Conservation (phyloP, 768 basidiomycete genomes). For the Chalciporus sphaerocephalus region DNA sequence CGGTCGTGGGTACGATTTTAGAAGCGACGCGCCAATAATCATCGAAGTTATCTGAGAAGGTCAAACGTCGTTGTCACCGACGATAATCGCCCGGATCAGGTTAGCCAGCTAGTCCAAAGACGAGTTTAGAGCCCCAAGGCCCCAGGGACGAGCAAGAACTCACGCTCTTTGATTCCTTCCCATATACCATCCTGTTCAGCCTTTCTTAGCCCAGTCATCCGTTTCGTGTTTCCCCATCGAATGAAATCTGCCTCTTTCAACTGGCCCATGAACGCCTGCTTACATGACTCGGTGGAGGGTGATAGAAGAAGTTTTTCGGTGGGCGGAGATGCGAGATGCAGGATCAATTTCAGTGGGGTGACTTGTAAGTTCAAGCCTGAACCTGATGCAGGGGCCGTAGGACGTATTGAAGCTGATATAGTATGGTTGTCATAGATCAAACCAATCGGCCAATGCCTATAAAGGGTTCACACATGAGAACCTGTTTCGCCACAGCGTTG, state of each 20-base stretch:
- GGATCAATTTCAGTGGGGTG: slow-evolving; percentile 67
- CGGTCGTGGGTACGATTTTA: slow-evolving; percentile 84
- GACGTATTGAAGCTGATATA: slow-evolving; percentile 55
- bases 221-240: slow-evolving; percentile 92
- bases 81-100: slow-evolving; percentile 14
- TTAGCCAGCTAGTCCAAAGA: slow-evolving; percentile 21
- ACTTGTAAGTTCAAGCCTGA: slow-evolving; percentile 37
- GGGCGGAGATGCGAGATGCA: slow-evolving; percentile 87
- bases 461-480: slow-evolving; percentile 9
- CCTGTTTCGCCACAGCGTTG: not conserved
- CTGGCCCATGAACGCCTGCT: slow-evolving; percentile 92
- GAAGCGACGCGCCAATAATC: slow-evolving; percentile 91
- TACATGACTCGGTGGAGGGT: slow-evolving; percentile 80
- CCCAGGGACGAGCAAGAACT: slow-evolving; percentile 32
- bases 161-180: slow-evolving; percentile 95
- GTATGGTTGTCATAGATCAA: slow-evolving; percentile 86
- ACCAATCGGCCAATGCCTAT: slow-evolving; percentile 98
- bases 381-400: slow-evolving; percentile 34
- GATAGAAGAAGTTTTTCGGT: slow-evolving; percentile 79
- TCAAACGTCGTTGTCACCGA: slow-evolving; percentile 11
- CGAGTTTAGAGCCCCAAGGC: slow-evolving; percentile 19
- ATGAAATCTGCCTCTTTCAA: slow-evolving; percentile 97
- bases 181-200: slow-evolving; percentile 94
- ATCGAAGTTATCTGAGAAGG: slow-evolving; percentile 82
- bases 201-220: slow-evolving; percentile 86